Conservation (phyloP, 2,329 filamentous ascomycete genomes). For the Diaporthe citrichinensis region DNA sequence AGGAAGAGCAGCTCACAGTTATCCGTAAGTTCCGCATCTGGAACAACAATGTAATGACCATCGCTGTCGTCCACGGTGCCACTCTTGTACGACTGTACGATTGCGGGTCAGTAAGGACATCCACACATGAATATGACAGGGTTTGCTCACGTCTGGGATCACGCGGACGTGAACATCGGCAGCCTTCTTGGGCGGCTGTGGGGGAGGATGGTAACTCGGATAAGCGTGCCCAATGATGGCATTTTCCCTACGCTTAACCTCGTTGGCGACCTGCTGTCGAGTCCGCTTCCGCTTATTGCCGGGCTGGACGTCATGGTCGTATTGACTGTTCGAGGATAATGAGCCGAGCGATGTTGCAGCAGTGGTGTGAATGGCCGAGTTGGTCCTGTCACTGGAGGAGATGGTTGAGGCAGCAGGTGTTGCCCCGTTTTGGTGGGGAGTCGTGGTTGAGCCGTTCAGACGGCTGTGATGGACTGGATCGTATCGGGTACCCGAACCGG, state of each 20-base stretch:
- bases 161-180: constrained; percentile 79
- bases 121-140: neutral
- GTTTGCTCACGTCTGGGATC: constrained; percentile 72
- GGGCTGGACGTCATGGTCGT: constrained; percentile 76
- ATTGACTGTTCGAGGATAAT: constrained; percentile 71
- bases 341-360: constrained; percentile 90
- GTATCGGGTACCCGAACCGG: constrained; percentile 59
- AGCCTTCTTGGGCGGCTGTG: constrained; percentile 91
- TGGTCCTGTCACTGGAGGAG: constrained; percentile 83
- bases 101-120: constrained; percentile 22
- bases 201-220: constrained; percentile 86
- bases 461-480: constrained; percentile 80
- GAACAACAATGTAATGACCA: constrained; percentile 94
- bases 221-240: constrained; percentile 80
- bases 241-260: constrained; percentile 83
- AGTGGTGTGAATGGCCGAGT: constrained; percentile 85
- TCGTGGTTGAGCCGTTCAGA: constrained; percentile 78
- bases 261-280: constrained; percentile 84
- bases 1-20: constrained; percentile 77
- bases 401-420: constrained; percentile 78
- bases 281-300: constrained; percentile 92
- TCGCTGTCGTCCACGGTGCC: constrained; percentile 95
- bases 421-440: constrained; percentile 74
- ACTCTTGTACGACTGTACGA: constrained; percentile 58
- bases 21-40: constrained; percentile 87